Evolutionary conservation across 1,284 basidiomycete genomes (phyloP).

Genomic region (Naganishia albida): DNA sequence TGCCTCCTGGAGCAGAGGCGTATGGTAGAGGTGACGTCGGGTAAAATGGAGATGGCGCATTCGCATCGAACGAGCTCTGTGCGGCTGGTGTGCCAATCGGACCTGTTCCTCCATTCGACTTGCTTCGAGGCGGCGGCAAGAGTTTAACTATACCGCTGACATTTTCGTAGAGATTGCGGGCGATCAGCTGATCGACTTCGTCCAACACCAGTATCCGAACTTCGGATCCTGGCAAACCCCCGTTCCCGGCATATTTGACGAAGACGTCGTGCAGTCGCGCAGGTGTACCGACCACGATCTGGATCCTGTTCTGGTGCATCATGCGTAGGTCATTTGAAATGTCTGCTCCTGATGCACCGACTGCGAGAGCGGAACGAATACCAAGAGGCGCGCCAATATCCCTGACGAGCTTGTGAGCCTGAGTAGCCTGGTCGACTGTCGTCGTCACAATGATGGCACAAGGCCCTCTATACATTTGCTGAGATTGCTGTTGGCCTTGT

Average conservation of each 20-base stretch:
- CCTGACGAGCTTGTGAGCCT: constrained; percentile 91
- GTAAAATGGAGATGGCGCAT: constrained; percentile 59
- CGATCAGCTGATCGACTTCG: constrained; percentile 96
- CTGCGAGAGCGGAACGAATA: constrained; percentile 80
- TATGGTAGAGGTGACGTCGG: constrained; percentile 53
- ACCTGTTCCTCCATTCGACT: constrained; percentile 51
- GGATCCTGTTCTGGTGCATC: constrained; percentile 85
- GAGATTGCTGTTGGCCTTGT: constrained; percentile 36
- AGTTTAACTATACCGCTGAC: constrained; percentile 89
- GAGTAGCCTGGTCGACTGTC: constrained; percentile 96
- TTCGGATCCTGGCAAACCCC: constrained; percentile 68
- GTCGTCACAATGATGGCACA: constrained; percentile 91
- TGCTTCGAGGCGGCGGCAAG: constrained; percentile 72
- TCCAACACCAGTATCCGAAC: constrained; percentile 91
- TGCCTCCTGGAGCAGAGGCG: constrained; percentile 57
- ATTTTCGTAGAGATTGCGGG: constrained; percentile 91
- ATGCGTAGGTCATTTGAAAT: constrained; percentile 74
- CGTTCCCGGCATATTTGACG: constrained; percentile 60
- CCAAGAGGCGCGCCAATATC: constrained; percentile 90
- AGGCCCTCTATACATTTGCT: constrained; percentile 70
- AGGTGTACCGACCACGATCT: constrained; percentile 94
- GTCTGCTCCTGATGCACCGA: constrained; percentile 71
- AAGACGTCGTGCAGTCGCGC: constrained; percentile 93
- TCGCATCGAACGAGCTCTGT: constrained; percentile 51
- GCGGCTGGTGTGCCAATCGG: constrained; percentile 34